These are phyloP conservation scores for Trypanosoma melophagium DNA, from an alignment of 208 protist genomes.

Conservation along the genomic window DNA sequence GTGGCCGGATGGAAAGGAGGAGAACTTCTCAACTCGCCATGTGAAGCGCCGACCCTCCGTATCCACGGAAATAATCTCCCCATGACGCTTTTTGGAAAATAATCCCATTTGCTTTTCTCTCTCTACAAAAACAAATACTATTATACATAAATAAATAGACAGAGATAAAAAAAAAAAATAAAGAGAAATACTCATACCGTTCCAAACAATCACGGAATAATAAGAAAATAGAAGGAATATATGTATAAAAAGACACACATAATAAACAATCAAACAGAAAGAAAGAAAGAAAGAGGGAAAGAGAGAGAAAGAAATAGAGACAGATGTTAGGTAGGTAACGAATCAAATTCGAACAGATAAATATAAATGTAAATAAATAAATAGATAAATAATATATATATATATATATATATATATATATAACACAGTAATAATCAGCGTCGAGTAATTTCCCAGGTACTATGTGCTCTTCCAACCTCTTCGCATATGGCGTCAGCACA, in stretches of 20 bases:
- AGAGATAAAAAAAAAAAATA: slow-evolving; percentile 1
- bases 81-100: slow-evolving; percentile 69
- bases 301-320: not conserved
- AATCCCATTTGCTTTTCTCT: slow-evolving; percentile 43
- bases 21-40: slow-evolving; percentile 77
- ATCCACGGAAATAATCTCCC: slow-evolving; percentile 55
- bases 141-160: not conserved
- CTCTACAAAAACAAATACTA: not conserved
- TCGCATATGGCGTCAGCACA: slow-evolving; percentile 26
- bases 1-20: slow-evolving; percentile 24
- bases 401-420: not conserved
- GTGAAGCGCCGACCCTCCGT: slow-evolving; percentile 47
- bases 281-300: not conserved
- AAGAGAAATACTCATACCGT: not conserved
- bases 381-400: not conserved
- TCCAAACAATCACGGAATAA: too few relatives aligned
- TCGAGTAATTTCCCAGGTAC: not conserved
- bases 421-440: not conserved
- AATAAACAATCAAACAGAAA: not conserved
- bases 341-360: not conserved
- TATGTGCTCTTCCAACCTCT: slow-evolving; percentile 7
- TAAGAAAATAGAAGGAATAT: too few relatives aligned
- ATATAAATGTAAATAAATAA: slow-evolving; percentile 3
- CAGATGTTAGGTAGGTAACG: not conserved
- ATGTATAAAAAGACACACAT: too few relatives aligned